Evolutionary conservation across 1,139 yeast species (phyloP).

Genomic region (Kodamaea ohmeri): DNA sequence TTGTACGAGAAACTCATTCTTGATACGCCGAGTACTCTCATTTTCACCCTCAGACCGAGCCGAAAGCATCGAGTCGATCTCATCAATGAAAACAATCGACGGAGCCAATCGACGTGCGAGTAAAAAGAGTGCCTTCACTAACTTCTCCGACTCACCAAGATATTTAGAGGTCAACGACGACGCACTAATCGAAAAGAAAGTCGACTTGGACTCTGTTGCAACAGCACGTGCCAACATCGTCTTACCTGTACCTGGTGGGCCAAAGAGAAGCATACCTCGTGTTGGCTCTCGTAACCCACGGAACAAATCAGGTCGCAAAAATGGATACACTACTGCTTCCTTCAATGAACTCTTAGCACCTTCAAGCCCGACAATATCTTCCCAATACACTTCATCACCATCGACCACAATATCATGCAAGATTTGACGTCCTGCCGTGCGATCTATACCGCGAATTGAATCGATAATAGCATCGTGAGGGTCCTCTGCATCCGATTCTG

Average conservation of each 20-base stretch:
- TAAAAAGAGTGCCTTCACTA: conserved; percentile 83
- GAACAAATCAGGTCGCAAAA: conserved; percentile 88
- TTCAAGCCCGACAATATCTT: conserved; percentile 92
- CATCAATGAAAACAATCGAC: conserved; percentile 92
- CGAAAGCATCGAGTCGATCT: conserved; percentile 86
- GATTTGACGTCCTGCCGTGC: conserved; percentile 55
- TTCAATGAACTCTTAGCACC: conserved; percentile 85
- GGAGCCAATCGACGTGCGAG: conserved; percentile 88
- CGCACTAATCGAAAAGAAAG: conserved; percentile 90
- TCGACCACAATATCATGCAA: conserved; percentile 87
- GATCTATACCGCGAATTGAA: conserved; percentile 43
- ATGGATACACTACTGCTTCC: conserved; percentile 96
- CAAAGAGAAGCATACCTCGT: conserved; percentile 91
- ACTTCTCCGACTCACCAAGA: conserved; percentile 91
- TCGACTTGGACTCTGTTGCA: conserved; percentile 93
- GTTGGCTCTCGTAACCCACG: conserved; percentile 94
- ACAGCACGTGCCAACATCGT: conserved; percentile 98
- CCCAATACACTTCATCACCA: conserved; percentile 97
- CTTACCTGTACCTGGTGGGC: conserved; percentile 98
- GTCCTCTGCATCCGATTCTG: conserved; percentile 13
- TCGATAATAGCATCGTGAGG: conserved; percentile 50
- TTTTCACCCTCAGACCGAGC: conserved; percentile 87
- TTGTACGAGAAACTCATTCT: conserved; percentile 90
- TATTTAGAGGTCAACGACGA: conserved; percentile 90
- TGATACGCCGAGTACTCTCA: conserved; percentile 87